Conservation (phyloP, 2,329 filamentous ascomycete genomes). For the Didymella glomerata region DNA sequence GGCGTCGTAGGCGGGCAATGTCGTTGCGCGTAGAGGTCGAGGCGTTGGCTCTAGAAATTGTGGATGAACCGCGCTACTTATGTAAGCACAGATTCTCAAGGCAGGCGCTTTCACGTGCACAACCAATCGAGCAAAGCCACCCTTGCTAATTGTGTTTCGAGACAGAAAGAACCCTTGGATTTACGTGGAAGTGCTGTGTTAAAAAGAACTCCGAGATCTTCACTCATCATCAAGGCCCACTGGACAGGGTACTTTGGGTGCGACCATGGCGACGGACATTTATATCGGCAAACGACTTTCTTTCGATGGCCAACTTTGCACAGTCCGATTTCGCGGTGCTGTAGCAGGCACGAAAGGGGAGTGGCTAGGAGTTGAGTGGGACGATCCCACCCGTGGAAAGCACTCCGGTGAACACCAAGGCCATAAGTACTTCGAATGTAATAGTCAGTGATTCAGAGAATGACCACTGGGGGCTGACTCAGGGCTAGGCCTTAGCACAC, state of each 20-base stretch:
- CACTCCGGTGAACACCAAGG: slow-evolving; percentile 86
- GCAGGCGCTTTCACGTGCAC: slow-evolving; percentile 2
- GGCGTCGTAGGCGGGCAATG: slow-evolving; percentile 1
- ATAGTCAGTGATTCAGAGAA: neutral
- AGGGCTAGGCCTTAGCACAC: slow-evolving; percentile 65
- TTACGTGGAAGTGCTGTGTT: neutral
- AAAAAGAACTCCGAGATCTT: neutral
- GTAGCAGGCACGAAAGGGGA: slow-evolving; percentile 78
- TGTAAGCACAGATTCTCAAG: slow-evolving; percentile 6
- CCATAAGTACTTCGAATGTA: slow-evolving; percentile 84
- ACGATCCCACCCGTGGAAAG: slow-evolving; percentile 85
- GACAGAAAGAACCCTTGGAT: neutral
- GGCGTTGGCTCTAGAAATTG: slow-evolving; percentile 31
- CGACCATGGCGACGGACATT: slow-evolving; percentile 42
- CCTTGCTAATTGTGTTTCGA: neutral
- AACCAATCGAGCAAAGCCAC: neutral
- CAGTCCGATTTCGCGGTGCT: slow-evolving; percentile 80
- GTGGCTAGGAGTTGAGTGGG: slow-evolving; percentile 98
- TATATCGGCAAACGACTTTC: slow-evolving; percentile 79
- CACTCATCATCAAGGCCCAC: neutral
- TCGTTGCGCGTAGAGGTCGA: slow-evolving; percentile 21
- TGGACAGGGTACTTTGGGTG: neutral
- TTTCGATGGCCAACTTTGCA: slow-evolving; percentile 79
- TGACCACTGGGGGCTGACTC: slow-evolving; percentile 37
- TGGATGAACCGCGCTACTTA: slow-evolving; percentile 33